Base-by-base conservation (phyloP, 441 rosid species). In the Caryocar brasiliense region DNA sequence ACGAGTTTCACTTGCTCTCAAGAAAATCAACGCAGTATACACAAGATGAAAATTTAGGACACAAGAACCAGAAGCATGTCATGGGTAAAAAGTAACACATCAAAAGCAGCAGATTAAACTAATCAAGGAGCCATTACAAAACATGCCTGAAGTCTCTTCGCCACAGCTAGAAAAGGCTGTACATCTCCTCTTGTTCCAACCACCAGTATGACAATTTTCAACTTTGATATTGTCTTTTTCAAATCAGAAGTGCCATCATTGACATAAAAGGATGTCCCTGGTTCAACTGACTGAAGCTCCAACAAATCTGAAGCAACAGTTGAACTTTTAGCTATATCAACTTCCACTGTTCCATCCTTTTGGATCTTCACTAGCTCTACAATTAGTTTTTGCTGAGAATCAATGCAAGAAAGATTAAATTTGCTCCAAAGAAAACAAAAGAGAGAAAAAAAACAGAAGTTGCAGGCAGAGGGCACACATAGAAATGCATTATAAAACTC, bases 111-210 rank as follows among this genome's bases (percentile, higher is more conserved):
- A 30, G 34, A 46, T 7, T 24, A 47, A 25, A 15, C 21, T 3
- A 54, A 58, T 58, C 38, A 58, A 58, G 21, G 10, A 37, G 36
- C 28, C 30, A 44, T 32, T 26, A 30, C 25, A 11, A 32, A 71
- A 68, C 76, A 44, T 67, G 65, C 99, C 94, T 92, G 95, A 62
- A 92, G 97, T 68, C 92, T 79, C 66, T 80, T 85, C 53, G 99
- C 97, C 59, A 92, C 80, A 49, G 99, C 97, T 42, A 92, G 56
- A 72, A 92, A 92, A 44, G 95, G 82, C 54, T 85, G 99, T 23
- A 92, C 99, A 76, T 92, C 97, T 79, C 99, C 99, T 68, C 97
- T 86, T 26, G 99, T 92, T 67, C 99, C 99, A 49, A 88, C 99
- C 60, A 92, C 86, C 62, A 88, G 97, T 34, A 92, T 78, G 49